A percentile compares a stretch with the other conserved stretches of the same genome.
Conservation (phyloP, 768 basidiomycete genomes). For the Hericium erinaceus region DNA sequence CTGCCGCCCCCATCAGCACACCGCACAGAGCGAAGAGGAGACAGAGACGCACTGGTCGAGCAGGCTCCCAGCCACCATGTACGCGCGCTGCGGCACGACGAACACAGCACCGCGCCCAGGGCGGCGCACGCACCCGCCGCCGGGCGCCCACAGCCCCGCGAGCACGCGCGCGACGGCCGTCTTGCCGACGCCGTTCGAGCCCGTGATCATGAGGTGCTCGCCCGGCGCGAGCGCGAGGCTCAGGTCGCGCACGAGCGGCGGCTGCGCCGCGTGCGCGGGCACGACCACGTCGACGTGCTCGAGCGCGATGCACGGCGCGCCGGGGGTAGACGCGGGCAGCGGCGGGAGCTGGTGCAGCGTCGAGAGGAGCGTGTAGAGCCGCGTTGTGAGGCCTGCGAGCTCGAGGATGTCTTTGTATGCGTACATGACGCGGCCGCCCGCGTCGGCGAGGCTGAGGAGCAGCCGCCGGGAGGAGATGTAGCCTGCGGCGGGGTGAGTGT, state of each 20-base stretch:
- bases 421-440: slow-evolving; percentile 92
- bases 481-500: slow-evolving; percentile 29
- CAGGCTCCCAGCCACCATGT: slow-evolving; percentile 82
- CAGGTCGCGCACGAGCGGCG: slow-evolving; percentile 56
- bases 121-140: slow-evolving; percentile 23
- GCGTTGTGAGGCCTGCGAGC: slow-evolving; percentile 87
- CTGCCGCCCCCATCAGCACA: slow-evolving; percentile 18
- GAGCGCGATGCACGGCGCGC: slow-evolving; percentile 46
- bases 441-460: slow-evolving; percentile 90
- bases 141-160: slow-evolving; percentile 79
- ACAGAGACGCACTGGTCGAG: slow-evolving; percentile 59
- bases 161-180: slow-evolving; percentile 82
- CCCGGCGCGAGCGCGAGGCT: slow-evolving; percentile 54
- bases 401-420: slow-evolving; percentile 93
- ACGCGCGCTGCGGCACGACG: slow-evolving; percentile 87
- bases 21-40: not conserved
- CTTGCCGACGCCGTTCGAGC: slow-evolving; percentile 89
- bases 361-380: slow-evolving; percentile 82
- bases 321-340: slow-evolving; percentile 31
- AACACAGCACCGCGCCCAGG: slow-evolving; percentile 38
- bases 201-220: slow-evolving; percentile 90
- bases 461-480: slow-evolving; percentile 93
- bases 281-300: slow-evolving; percentile 64
- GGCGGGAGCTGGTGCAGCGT: slow-evolving; percentile 68
- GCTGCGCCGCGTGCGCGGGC: slow-evolving; percentile 20